These are phyloP conservation scores for Monosporozyma servazzii DNA, from an alignment of 805 yeast genomes.

Conservation along the genomic window DNA sequence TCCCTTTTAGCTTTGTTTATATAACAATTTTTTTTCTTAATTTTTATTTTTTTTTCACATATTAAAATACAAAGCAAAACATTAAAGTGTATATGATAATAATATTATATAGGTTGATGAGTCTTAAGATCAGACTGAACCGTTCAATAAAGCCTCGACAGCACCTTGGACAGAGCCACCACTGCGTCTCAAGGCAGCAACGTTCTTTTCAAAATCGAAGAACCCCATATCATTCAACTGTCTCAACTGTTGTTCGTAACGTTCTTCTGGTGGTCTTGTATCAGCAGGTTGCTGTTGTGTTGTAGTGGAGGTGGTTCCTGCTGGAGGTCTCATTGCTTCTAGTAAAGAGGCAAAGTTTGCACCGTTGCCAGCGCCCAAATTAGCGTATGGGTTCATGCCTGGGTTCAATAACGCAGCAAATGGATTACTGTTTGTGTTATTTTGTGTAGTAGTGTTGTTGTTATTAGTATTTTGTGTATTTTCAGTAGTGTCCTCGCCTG, in stretches of 20 bases:
- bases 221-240: conserved; percentile 81
- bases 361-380: conserved; percentile 14
- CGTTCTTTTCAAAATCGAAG: conserved; percentile 84
- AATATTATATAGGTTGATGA: too few species aligned
- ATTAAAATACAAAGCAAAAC: background rate
- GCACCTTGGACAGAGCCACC: conserved; percentile 99
- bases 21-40: background rate
- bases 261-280: conserved; percentile 70
- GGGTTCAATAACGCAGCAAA: conserved; percentile 37
- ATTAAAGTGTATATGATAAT: too few species aligned
- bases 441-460: too few species aligned
- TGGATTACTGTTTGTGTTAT: conserved; percentile 35
- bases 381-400: conserved; percentile 35
- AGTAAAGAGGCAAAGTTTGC: conserved; percentile 37
- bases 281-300: conserved; percentile 33
- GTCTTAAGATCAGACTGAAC: conserved; percentile 40
- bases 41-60: background rate
- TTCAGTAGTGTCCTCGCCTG: conserved; percentile 33
- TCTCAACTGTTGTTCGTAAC: conserved; percentile 60
- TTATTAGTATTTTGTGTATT: conserved; percentile 13
- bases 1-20: background rate
- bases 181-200: conserved; percentile 82
- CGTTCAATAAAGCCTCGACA: conserved; percentile 70
- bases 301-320: conserved; percentile 6
- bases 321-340: conserved; percentile 32